A percentile compares a stretch with the other conserved stretches of the same genome.
Conservation (phyloP, 495 filamentous ascomycete genomes). For the Xylaria bambusicola region DNA sequence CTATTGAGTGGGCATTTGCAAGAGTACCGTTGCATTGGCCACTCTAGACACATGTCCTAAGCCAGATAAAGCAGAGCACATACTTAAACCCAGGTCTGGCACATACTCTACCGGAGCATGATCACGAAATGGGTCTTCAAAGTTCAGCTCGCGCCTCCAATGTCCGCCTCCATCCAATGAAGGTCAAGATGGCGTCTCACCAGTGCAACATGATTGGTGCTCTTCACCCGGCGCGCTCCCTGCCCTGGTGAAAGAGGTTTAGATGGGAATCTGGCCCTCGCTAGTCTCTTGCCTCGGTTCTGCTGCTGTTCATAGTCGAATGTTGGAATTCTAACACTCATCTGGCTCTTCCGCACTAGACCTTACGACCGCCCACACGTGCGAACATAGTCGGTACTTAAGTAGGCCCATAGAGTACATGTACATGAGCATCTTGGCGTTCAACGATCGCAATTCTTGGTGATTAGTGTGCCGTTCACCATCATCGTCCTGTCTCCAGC, state of each 20-base stretch:
- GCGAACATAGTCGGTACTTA: not conserved
- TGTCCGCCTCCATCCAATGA: not conserved
- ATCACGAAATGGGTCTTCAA: not conserved
- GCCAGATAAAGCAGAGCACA: not conserved
- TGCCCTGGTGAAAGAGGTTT: conserved; percentile 1
- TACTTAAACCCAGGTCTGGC: not conserved
- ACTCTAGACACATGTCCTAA: not conserved
- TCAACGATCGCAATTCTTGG: not conserved
- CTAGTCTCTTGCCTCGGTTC: not conserved
- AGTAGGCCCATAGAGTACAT: not conserved
- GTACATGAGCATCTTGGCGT: not conserved
- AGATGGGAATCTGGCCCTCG: not conserved
- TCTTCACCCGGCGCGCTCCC: conserved; percentile 2
- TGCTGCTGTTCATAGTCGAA: not conserved
- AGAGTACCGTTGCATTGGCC: not conserved
- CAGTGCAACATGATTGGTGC: conserved; percentile 13
- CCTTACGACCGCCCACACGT: not conserved
- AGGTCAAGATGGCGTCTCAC: not conserved
- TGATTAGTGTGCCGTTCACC: not conserved
- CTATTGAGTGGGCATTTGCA: too few species aligned
- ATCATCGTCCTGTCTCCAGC: not conserved
- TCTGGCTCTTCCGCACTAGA: not conserved
- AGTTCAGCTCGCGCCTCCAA: not conserved
- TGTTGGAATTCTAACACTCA: not conserved
- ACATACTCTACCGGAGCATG: not conserved